Base-by-base conservation (phyloP, 1,139 yeast genomes). In the Kodamaea suecica region DNA sequence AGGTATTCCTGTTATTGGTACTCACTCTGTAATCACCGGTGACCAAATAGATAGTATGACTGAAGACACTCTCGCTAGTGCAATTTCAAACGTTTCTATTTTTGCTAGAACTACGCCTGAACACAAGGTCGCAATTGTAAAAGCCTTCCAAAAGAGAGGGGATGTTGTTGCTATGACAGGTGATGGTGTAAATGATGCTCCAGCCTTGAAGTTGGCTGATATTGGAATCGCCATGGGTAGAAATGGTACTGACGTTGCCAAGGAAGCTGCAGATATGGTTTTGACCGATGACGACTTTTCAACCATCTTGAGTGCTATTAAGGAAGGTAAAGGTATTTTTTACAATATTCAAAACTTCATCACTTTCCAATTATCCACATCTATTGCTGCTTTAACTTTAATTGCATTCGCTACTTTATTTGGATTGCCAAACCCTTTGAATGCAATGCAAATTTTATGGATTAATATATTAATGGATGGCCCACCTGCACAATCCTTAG, bases 151-250 rank as follows among this genome's bases (percentile, higher is more conserved):
- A 60, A 74, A 80, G 53, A 76, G 95, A 50, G 97, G 97, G 31
- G 96, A 92, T 59, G 82, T 90, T 43, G 98, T 92, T 33, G 98
- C 97, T 27, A 92, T 92, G 98, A 92, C 97, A 8, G 98, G 98
- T 47, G 98, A 92, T 61, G 98, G 98, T 62, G 98, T 92, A 17
- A 92, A 92, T 57, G 98, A 92, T 63, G 97, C 98, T 0, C 98
- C 98, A n/a, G 97, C 98, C 4, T 74, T 92, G 51, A 92, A 92
- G 59, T 72, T 90, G 53, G 98, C 98, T 2, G 96, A 92, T 60
- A 94, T 92, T 49, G 98, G 98, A 50, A 90, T 92, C 49, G 84
- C 95, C 21, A 92, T 92, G 98, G 98, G 98, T 43, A 79, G 80
- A 51, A 79, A 84, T 62, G 98, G 98, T 40, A 92, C 98, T 1